Percentiles rank a stretch among this genome's conserved stretches.
These are phyloP conservation scores for Irpex sp. DNA, from an alignment of 1,284 basidiomycete species.

Conservation along the genomic window DNA sequence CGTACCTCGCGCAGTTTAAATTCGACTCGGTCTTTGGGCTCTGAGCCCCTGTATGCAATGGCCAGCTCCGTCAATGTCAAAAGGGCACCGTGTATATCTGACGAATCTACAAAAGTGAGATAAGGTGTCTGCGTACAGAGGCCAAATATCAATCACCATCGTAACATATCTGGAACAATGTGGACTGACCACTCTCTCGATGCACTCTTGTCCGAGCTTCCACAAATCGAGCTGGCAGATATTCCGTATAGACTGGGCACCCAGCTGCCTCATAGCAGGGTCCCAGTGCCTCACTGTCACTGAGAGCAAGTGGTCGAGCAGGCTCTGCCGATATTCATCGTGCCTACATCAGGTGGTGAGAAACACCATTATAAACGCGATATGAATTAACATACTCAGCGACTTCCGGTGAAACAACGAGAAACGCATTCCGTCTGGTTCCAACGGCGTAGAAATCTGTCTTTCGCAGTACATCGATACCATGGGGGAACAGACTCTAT, in stretches of 20 bases:
- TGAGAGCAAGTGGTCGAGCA: constrained; percentile 76
- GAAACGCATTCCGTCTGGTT: constrained; percentile 80
- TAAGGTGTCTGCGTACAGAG: constrained; percentile 43
- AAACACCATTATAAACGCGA: constrained; percentile 5
- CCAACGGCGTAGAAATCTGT: constrained; percentile 96
- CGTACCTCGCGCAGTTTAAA: constrained; percentile 37
- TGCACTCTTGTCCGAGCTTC: constrained; percentile 47
- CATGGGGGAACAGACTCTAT: constrained; percentile 86
- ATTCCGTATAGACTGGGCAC: constrained; percentile 71
- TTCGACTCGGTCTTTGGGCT: constrained; percentile 21
- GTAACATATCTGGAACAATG: background rate
- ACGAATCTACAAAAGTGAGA: constrained; percentile 63
- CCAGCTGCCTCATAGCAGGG: constrained; percentile 72
- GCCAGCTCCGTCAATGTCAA: constrained; percentile 74
- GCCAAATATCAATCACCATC: constrained; percentile 5
- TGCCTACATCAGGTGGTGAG: constrained; percentile 39
- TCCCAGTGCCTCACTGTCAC: constrained; percentile 92
- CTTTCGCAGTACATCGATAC: constrained; percentile 88
- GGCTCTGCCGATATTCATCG: constrained; percentile 63
- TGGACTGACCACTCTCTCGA: constrained; percentile 46
- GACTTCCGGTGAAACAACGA: constrained; percentile 81
- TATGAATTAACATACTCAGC: constrained; percentile 58
- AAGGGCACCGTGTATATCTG: constrained; percentile 82
- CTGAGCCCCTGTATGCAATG: constrained; percentile 38
- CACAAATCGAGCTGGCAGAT: constrained; percentile 65